Base-by-base conservation (phyloP, 1,284 basidiomycete genomes). In the Psilocybe mexicana region DNA sequence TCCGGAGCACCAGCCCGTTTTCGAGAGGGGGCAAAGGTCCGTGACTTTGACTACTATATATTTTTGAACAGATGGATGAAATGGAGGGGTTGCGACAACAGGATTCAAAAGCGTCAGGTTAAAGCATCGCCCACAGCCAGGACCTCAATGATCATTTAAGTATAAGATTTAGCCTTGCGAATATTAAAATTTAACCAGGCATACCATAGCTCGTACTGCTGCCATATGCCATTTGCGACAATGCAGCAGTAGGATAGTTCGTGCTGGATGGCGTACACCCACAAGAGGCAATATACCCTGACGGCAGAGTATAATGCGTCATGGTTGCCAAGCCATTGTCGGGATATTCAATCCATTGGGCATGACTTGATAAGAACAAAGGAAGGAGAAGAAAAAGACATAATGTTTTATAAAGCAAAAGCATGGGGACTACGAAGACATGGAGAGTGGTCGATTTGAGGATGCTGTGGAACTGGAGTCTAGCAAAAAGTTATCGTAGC, bases 171-270 rank as follows among this genome's bases (percentile, higher is more conserved):
- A 6, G 46, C 28, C 28, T 24, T 12, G 36, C 33, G 14, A 38
- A 38, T 6, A 26, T 30, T 28, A 42, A 40, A 8, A 6, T 24
- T 33, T 42, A 45, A 11, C 18, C 25, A 14, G 14, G 30, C 64
- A 11, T 56, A 78, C 89, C 89, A 67, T 85, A 92, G n/a, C 81
- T 79, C n/a, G 74, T 78, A 61, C 82, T 86, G 67, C 86, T 88
- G 0, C 90, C 90, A 64, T 81, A 92, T 1, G 90, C 90, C 78
- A 87, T 85, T 65, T 90, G 85, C 58, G 79, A 88, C 62, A 92
- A 72, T 6, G 90, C 90, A 18, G 85, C 89, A 1, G 90, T 92
- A 2, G 90, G 89, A 65, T 86, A 90, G 65, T 86, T 76, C 28
- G 88, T 89, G 66, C 87, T 90, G 44, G 77, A 75, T 7, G 79